Evolutionary conservation across 2,329 filamentous ascomycete species (phyloP).

Genomic region (Waltergamsia citrina): DNA sequence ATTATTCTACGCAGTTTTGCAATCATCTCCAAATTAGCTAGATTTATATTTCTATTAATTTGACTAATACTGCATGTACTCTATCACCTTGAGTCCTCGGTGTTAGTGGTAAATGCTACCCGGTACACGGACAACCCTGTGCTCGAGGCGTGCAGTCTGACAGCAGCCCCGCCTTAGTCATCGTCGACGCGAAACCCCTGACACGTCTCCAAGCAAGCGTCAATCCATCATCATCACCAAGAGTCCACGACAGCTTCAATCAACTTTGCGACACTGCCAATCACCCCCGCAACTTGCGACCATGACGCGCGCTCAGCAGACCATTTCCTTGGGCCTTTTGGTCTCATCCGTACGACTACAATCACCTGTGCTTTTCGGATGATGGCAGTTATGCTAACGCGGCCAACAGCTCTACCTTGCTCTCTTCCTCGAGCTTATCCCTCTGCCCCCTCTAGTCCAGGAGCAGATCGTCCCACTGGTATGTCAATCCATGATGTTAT

Average conservation of each 20-base stretch:
- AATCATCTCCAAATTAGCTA: too few species aligned
- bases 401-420: slow-evolving; percentile 78
- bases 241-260: not conserved
- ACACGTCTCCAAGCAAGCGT: slow-evolving; percentile 1
- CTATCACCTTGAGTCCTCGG: too few species aligned
- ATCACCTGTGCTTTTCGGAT: not conserved
- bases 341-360: slow-evolving; percentile 65
- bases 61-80: too few species aligned
- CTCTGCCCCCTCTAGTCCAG: slow-evolving; percentile 69
- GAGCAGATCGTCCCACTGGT: slow-evolving; percentile 84
- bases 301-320: slow-evolving; percentile 94
- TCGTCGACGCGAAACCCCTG: slow-evolving; percentile 1
- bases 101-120: too few species aligned
- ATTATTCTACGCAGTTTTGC: too few species aligned
- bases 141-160: too few species aligned
- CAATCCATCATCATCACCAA: slow-evolving; percentile 1
- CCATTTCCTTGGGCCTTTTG: slow-evolving; percentile 78
- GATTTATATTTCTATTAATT: too few species aligned
- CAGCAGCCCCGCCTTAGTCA: too few species aligned
- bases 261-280: too few species aligned
- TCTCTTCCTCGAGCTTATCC: slow-evolving; percentile 74
- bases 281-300: slow-evolving; percentile 16
- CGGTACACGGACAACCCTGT: too few species aligned
- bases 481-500: slow-evolving; percentile 31
- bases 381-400: not conserved